These are phyloP conservation scores for Penicillium frequentans DNA, from an alignment of 2,329 filamentous ascomycete genomes.

Conservation along the genomic window DNA sequence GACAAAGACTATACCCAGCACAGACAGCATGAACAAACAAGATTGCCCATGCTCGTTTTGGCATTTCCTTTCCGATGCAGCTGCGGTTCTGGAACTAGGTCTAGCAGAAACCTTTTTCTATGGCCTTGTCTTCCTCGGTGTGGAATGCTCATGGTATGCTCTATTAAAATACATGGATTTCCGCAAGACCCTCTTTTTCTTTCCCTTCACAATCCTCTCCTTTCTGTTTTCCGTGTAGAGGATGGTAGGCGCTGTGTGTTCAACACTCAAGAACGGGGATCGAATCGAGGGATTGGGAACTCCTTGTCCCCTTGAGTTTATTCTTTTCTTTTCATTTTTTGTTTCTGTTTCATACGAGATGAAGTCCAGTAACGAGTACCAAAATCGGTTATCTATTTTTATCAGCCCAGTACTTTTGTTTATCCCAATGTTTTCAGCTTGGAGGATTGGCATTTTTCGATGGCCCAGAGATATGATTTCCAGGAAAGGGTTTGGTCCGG, in stretches of 20 bases:
- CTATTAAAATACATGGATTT: background rate
- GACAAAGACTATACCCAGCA: background rate
- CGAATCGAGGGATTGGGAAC: background rate
- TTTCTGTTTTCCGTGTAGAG: background rate
- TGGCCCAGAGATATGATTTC: background rate
- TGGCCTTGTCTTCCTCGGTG: background rate
- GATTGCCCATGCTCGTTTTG: background rate
- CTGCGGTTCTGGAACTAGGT: background rate
- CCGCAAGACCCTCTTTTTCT: background rate
- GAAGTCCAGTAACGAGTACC: conserved; percentile 4
- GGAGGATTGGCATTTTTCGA: background rate
- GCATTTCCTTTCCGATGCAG: background rate
- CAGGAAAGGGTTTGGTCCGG: background rate
- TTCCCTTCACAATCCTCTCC: conserved; percentile 5
- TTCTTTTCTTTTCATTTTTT: conserved; percentile 10
- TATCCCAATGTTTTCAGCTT: background rate
- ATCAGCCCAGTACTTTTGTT: conserved; percentile 1
- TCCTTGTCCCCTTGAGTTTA: conserved; percentile 1
- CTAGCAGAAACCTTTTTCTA: background rate
- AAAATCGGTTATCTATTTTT: conserved; percentile 4
- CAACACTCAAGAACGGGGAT: conserved; percentile 13
- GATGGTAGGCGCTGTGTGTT: conserved; percentile 14
- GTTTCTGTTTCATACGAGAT: conserved; percentile 10
- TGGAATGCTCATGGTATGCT: background rate
- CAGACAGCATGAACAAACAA: background rate